A percentile compares a stretch with the other conserved stretches of the same genome.
Evolutionary conservation across 1,139 yeast genomes (phyloP).

Genomic region (Hanseniaspora gamundiae): DNA sequence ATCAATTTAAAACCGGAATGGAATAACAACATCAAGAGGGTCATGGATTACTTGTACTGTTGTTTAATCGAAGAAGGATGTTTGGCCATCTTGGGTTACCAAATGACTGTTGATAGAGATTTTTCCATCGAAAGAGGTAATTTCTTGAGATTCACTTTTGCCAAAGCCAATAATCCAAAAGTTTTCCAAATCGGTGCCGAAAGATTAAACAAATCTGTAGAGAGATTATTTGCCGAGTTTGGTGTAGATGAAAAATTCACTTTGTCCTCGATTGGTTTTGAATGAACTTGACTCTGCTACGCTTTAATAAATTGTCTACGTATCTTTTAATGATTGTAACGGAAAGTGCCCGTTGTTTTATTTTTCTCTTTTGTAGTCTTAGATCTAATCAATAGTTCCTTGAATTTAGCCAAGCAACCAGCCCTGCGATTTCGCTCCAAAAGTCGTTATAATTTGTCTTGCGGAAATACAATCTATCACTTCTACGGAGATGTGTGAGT

Average conservation of each 20-base stretch:
- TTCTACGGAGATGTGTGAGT: too few species aligned
- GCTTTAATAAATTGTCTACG: too few species aligned
- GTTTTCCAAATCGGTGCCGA: slow-evolving; percentile 37
- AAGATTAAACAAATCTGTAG: slow-evolving; percentile 36
- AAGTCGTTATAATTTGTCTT: too few species aligned
- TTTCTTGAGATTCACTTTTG: slow-evolving; percentile 43
- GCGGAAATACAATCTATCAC: too few species aligned
- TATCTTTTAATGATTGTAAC: too few species aligned
- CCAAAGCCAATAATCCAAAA: slow-evolving; percentile 36
- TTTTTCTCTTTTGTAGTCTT: too few species aligned
- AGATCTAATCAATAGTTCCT: too few species aligned
- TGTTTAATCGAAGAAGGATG: slow-evolving; percentile 30
- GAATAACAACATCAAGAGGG: slow-evolving; percentile 7
- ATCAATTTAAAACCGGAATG: slow-evolving; percentile 34
- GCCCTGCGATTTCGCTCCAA: too few species aligned
- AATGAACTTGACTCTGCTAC: neutral
- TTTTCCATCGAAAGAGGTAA: slow-evolving; percentile 26
- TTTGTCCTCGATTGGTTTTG: neutral
- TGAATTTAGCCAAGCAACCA: too few species aligned
- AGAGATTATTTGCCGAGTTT: slow-evolving; percentile 32
- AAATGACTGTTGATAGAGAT: slow-evolving; percentile 35
- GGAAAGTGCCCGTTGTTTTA: too few species aligned
- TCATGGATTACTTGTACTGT: slow-evolving; percentile 16
- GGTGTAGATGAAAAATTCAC: slow-evolving; percentile 3
- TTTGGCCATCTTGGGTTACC: slow-evolving; percentile 37